Evolutionary conservation across 306 rosid species (phyloP), one percentile per base, ranked within the genome.

Genomic region (Rosa rugosa): DNA sequence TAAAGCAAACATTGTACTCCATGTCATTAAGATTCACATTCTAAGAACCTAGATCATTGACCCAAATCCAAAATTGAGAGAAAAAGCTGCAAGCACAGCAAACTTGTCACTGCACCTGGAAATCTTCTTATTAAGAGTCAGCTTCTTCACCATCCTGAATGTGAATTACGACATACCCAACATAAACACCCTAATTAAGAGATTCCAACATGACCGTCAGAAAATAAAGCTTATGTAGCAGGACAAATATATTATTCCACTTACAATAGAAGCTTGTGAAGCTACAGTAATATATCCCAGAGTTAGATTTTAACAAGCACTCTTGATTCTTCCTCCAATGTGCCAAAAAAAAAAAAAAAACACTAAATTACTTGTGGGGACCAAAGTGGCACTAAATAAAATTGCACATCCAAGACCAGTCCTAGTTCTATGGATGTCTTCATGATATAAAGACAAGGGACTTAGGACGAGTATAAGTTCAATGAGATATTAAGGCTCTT

Each of bases 111-210:
- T 69, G 85, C 90, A 89, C 85, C 88, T 8, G 83, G 82, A 87
- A 83, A 85, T 87, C 89, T 77, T 89, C 89, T 77, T 89, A 85
- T 75, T 80, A 89, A 81, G 88, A 83, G 87, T 87, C 91, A 69
- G 89, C 91, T 87, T 87, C 93, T 72, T 89, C 93, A 87, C 81
- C 93, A 73, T 87, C 91, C 88, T 82, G 83, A 83, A 77, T 57
- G 88, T 77, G 89, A 85, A 81, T 82, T 83, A 87, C 72, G 87
- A 85, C 76, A 89, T 72, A 89, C 81, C 86, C 87, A 86, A 85
- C 77, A 89, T 78, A 87, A 85, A 89, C 76, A 85, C 83, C 93
- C 93, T 87, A 89, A 80, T 85, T 89, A 85, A 89, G 77, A 89
- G 89, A 87, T 83, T 82, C 82, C 88, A 89, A 83, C 79, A 80